Evolutionary conservation across 164 flowering plant species (phyloP), one percentile per base, ranked within the genome.

Genomic region (Hamamelis virginiana): DNA sequence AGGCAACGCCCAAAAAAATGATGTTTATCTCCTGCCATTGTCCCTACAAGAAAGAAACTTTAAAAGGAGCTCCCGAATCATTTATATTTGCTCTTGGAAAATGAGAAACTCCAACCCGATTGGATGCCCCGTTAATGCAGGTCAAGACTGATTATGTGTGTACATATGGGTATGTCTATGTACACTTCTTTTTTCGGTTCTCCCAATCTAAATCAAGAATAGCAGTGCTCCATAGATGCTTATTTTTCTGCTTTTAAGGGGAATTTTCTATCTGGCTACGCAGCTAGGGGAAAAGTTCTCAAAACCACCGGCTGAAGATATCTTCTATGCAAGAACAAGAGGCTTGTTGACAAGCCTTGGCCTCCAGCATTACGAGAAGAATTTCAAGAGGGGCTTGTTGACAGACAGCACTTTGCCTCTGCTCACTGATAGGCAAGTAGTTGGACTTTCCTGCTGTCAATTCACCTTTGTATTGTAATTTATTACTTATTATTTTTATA

Each of bases 381-480:
- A 92, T 76, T 94, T 94, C 78, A 90, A 84, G 87, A 86, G 62
- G 76, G 98, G 98, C 66, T 68, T 90, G 77, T 80, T 94, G 48
- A 89, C 91, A 8, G 98, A 94, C 69, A 80, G 25, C 67, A 94
- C 97, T 44, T 76, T 94, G 72, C 95, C 95, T 22, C 75, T 94
- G 77, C 88, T 94, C 43, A 94, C 85, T 19, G 97, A 94, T 68
- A 90, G 97, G 98, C 78, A 82, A 75, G 83, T 76, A 59, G 26
- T 55, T 59, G 46, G 19, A 23, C 13, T 28, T 43, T 44, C 15
- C 55, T 22, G 25, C 22, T n/a, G n/a, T n/a, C 53, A 18, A n/a
- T n/a, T 8, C 26, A 23, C 33, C 8, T 41, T 52, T 6, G 6
- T 8, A 38, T 14, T 61, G 0, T 5, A 13, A 19, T 14, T 11